Conservation (phyloP, 2,329 filamentous ascomycete genomes). For the Dactylonectria macrodidyma region DNA sequence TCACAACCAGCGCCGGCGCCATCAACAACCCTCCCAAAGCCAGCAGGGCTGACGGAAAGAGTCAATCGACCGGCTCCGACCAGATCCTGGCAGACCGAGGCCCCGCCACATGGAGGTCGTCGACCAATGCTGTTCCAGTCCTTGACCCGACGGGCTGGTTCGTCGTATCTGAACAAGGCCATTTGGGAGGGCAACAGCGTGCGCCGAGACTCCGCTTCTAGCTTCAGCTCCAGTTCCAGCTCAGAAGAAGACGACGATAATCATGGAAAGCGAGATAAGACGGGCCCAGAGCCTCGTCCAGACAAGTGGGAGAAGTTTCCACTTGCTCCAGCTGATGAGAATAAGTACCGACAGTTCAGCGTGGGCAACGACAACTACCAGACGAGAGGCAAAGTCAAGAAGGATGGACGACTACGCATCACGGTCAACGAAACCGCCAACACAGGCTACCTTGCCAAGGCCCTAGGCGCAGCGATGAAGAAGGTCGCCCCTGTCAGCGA, state of each 20-base stretch:
- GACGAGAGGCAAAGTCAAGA: slow-evolving; percentile 76
- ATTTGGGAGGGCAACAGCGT: slow-evolving; percentile 38
- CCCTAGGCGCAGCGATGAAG: slow-evolving; percentile 75
- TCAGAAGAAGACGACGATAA: slow-evolving; percentile 35
- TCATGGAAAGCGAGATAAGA: slow-evolving; percentile 32
- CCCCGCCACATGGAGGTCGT: background rate
- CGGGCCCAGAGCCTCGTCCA: background rate
- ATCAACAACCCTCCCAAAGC: background rate
- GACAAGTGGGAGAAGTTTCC: slow-evolving; percentile 15
- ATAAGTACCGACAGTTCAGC: slow-evolving; percentile 59
- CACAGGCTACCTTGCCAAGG: slow-evolving; percentile 81
- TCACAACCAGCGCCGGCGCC: background rate
- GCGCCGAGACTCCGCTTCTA: slow-evolving; percentile 41
- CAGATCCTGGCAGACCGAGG: slow-evolving; percentile 19
- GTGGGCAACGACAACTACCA: slow-evolving; percentile 76
- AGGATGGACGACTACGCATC: slow-evolving; percentile 80
- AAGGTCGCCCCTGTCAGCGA: slow-evolving; percentile 41
- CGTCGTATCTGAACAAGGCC: slow-evolving; percentile 49
- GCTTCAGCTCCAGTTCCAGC: slow-evolving; percentile 36
- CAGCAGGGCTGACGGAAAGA: background rate
- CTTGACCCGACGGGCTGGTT: background rate
- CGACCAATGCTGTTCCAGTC: slow-evolving; percentile 15
- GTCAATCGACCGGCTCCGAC: background rate
- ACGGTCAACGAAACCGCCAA: slow-evolving; percentile 80
- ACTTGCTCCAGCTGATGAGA: slow-evolving; percentile 42